Evolutionary conservation across 1,284 basidiomycete genomes (phyloP).

Genomic region (Microbotryum intermedium): DNA sequence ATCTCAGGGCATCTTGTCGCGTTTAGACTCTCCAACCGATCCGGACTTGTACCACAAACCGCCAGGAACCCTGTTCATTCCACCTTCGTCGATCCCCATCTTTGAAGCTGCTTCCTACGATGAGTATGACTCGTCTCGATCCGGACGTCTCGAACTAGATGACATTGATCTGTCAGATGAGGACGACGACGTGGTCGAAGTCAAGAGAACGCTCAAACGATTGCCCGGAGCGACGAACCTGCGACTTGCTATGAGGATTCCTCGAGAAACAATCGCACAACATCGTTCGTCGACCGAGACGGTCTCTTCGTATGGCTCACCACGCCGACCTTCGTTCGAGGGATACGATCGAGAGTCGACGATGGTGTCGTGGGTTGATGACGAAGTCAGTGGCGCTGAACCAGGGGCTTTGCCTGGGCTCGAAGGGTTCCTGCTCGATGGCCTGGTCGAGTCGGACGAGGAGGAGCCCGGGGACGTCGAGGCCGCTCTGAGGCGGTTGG

Average conservation of each 20-base stretch:
- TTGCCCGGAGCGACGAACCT: slow-evolving; percentile 33
- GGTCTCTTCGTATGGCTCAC: too few species aligned
- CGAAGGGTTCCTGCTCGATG: slow-evolving; percentile 60
- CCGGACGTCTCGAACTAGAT: slow-evolving; percentile 35
- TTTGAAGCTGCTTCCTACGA: neutral
- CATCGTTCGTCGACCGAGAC: too few species aligned
- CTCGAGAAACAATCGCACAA: slow-evolving; percentile 36
- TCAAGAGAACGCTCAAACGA: slow-evolving; percentile 30
- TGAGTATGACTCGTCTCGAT: slow-evolving; percentile 4
- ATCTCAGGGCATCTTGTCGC: too few species aligned
- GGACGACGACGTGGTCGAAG: slow-evolving; percentile 26
- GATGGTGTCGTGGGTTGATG: slow-evolving; percentile 19
- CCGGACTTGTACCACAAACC: too few species aligned
- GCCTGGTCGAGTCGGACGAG: slow-evolving; percentile 54
- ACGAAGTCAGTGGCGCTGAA: slow-evolving; percentile 20
- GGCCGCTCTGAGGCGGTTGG: slow-evolving; percentile 62
- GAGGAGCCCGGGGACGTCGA: slow-evolving; percentile 64
- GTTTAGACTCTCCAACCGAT: too few species aligned
- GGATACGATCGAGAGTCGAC: slow-evolving; percentile 35
- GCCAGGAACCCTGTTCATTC: too few species aligned
- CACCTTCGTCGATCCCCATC: slow-evolving; percentile 11
- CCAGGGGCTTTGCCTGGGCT: slow-evolving; percentile 13
- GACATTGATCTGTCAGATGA: slow-evolving; percentile 36
- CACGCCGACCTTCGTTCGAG: slow-evolving; percentile 38
- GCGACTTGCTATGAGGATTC: slow-evolving; percentile 15